Percentiles rank a stretch among this genome's conserved stretches.
phyloP scores from a whole-genome alignment of 495 filamentous ascomycete genomes.

The Xylaria telfairii region DNA sequence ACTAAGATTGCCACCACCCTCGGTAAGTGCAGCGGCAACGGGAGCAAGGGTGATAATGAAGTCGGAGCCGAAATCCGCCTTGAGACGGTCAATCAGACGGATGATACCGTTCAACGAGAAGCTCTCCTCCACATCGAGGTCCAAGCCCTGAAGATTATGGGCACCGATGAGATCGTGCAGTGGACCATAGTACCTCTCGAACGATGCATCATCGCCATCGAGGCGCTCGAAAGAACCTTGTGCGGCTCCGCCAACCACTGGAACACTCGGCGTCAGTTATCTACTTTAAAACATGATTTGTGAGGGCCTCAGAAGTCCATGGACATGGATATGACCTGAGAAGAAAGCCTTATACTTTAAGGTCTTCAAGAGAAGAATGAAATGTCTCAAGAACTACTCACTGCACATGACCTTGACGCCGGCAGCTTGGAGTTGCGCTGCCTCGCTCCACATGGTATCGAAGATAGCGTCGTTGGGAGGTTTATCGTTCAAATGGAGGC shows the following conservation, averaged over 20 bases:
- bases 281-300: neutral
- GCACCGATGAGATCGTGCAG: slow-evolving; percentile 65
- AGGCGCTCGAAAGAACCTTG: slow-evolving; percentile 69
- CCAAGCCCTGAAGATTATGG: slow-evolving; percentile 71
- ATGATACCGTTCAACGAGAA: slow-evolving; percentile 76
- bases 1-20: slow-evolving; percentile 63
- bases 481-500: slow-evolving; percentile 77
- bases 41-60: slow-evolving; percentile 83
- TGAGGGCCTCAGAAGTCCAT: neutral
- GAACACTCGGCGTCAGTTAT: neutral
- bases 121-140: slow-evolving; percentile 83
- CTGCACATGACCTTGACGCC: slow-evolving; percentile 77
- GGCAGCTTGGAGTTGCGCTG: slow-evolving; percentile 60
- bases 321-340: neutral
- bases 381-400: neutral
- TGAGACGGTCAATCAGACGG: slow-evolving; percentile 76
- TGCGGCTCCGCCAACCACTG: slow-evolving; percentile 80
- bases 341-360: neutral
- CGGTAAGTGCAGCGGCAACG: slow-evolving; percentile 72
- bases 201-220: slow-evolving; percentile 60
- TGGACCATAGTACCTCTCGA: slow-evolving; percentile 72
- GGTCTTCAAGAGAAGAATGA: neutral
- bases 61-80: slow-evolving; percentile 68
- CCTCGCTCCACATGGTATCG: slow-evolving; percentile 70
- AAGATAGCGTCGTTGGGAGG: slow-evolving; percentile 61